Evolutionary conservation across 257 asterid genomes (phyloP).

Genomic region (Salvia rosmarinus): DNA sequence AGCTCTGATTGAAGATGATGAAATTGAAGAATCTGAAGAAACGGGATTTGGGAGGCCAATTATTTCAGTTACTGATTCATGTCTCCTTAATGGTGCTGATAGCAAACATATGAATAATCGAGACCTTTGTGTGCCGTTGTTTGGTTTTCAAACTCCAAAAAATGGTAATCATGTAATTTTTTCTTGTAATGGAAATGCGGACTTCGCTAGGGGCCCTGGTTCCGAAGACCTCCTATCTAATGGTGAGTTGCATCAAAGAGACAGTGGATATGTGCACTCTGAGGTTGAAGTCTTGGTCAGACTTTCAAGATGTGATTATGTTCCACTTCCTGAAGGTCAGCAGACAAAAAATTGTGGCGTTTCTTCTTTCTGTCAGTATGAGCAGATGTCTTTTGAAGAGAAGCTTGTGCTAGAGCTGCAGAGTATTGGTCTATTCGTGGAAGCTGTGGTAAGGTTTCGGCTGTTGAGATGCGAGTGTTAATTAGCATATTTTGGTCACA

Average conservation of each 20-base stretch:
- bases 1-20: constrained; percentile 77
- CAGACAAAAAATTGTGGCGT: constrained; percentile 42
- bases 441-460: constrained; percentile 62
- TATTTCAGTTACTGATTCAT: constrained; percentile 53
- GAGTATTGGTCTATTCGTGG: constrained; percentile 65
- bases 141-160: constrained; percentile 58
- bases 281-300: constrained; percentile 72
- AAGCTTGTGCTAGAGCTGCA: constrained; percentile 69
- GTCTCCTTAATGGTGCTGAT: constrained; percentile 47
- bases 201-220: constrained; percentile 42
- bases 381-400: constrained; percentile 62
- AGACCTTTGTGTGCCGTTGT: constrained; percentile 55
- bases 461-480: constrained; percentile 1
- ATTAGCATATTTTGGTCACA: constrained; percentile 20
- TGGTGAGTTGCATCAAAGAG: constrained; percentile 57
- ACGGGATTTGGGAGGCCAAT: constrained; percentile 54
- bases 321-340: constrained; percentile 48
- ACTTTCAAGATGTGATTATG: constrained; percentile 58
- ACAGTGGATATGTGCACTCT: constrained; percentile 58
- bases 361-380: constrained; percentile 58
- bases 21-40: constrained; percentile 68
- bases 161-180: constrained; percentile 54
- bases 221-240: constrained; percentile 47
- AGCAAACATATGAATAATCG: constrained; percentile 49
- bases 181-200: constrained; percentile 59